Evolutionary conservation across 805 yeast genomes (phyloP).

Genomic region (Ogataea wickerhamii): DNA sequence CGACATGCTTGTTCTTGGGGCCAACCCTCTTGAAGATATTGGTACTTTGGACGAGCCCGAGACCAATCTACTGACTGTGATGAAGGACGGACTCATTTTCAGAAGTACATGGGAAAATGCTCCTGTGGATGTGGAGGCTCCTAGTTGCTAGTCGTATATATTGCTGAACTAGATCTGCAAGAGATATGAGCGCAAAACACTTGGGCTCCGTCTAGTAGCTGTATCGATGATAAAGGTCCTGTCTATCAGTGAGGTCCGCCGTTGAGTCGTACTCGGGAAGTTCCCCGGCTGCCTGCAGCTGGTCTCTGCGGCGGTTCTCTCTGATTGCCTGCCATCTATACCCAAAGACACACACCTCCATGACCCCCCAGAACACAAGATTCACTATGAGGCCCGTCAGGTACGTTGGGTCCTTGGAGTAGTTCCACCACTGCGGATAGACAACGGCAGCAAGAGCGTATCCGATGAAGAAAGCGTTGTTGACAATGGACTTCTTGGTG

Average conservation of each 20-base stretch:
- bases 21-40: constrained; percentile 27
- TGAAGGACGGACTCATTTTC: constrained; percentile 27
- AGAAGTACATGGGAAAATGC: constrained; percentile 10
- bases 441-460: constrained; percentile 63
- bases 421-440: constrained; percentile 66
- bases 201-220: constrained; percentile 9
- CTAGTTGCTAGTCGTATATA: too few species aligned
- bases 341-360: constrained; percentile 16
- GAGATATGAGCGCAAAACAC: not conserved
- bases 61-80: constrained; percentile 17
- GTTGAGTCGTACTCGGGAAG: constrained; percentile 19
- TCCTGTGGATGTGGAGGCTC: constrained; percentile 4
- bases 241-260: constrained; percentile 29
- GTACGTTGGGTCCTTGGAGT: constrained; percentile 54
- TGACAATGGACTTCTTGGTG: constrained; percentile 61
- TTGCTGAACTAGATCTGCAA: too few species aligned
- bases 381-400: constrained; percentile 51
- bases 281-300: constrained; percentile 9
- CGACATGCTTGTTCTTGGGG: constrained; percentile 23
- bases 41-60: constrained; percentile 27
- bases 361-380: constrained; percentile 39
- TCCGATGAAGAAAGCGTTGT: constrained; percentile 53
- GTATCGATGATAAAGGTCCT: constrained; percentile 25
- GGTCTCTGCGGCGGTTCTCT: constrained; percentile 26
- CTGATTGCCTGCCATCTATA: constrained; percentile 25